Evolutionary conservation across 148 eudicot genomes (phyloP), one percentile per base, ranked within the genome.

Genomic region (Rhododendron ovatum): DNA sequence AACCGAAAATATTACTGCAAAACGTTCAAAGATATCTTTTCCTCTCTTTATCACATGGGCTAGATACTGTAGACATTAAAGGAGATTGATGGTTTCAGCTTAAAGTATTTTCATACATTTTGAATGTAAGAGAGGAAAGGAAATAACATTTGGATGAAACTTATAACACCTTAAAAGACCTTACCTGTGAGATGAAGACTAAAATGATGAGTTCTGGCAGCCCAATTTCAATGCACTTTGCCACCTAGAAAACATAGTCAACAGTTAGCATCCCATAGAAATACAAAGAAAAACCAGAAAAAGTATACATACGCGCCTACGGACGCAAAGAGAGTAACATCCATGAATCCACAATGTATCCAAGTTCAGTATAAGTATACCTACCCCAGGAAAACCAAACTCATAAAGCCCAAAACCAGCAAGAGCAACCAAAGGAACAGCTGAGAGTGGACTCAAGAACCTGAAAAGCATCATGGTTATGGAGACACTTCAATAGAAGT

Each of bases 371-470:
- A 26, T 39, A 73, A 81, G 81, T 14, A 65, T 84, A 85, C 92
- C 78, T 91, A 98, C 99, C 96, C 98, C 98, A 55, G 99, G 99
- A 87, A 98, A 98, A 57, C 98, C 99, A 82, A 98, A 93, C 88
- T 95, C 98, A 86, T 98, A 98, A 41, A 98, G 95, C 82, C 99
- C 99, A 89, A 93, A 98, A 61, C 99, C 99, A 88, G 92, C 95
- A 76, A 98, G 92, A 89, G 94, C 89, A 86, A 95, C 98, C 92
- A 98, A 89, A 82, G 99, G 98, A 91, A 94, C 98, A 84, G 93
- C 96, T 81, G 98, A 94, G 22, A 98, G 92, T 86, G 99, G 98
- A 92, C 98, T 95, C 84, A 95, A 88, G 85, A 93, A 91, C 94
- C 99, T 98, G 87, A 73, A 69, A 43, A 78, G 7, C 30, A 75